These are phyloP conservation scores for Paraphaeosphaeria minitans DNA, from an alignment of 2,329 filamentous ascomycete species.

Conservation along the genomic window DNA sequence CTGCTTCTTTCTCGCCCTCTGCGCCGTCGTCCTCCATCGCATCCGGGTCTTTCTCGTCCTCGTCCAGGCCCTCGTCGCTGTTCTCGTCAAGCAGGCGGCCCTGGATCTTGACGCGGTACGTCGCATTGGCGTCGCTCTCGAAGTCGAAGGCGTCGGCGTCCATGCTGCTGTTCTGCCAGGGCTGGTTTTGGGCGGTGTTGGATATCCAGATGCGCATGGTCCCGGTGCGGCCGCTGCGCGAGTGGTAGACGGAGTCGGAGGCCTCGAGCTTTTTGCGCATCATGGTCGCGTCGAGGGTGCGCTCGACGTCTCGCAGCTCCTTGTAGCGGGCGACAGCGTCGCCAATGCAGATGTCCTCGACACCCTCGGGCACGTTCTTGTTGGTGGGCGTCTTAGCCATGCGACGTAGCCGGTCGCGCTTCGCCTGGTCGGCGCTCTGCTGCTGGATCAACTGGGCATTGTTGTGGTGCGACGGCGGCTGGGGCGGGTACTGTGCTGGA, in stretches of 20 bases:
- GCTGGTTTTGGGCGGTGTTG: conserved; percentile 92
- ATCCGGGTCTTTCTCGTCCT: conserved; percentile 51
- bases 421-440: conserved; percentile 53
- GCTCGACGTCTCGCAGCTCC: conserved; percentile 83
- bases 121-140: conserved; percentile 74
- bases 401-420: conserved; percentile 73
- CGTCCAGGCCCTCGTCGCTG: conserved; percentile 36
- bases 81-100: conserved; percentile 73
- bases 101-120: conserved; percentile 90
- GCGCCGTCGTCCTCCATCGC: conserved; percentile 66
- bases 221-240: conserved; percentile 77
- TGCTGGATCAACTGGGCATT: conserved; percentile 46
- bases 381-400: conserved; percentile 90
- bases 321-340: conserved; percentile 83
- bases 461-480: conserved; percentile 47
- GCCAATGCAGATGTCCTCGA: conserved; percentile 78
- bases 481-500: conserved; percentile 57
- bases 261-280: conserved; percentile 93
- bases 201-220: conserved; percentile 93
- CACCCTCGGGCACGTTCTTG: conserved; percentile 88
- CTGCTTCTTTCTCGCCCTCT: conserved; percentile 27
- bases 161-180: conserved; percentile 78
- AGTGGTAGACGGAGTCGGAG: conserved; percentile 76
- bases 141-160: conserved; percentile 82
- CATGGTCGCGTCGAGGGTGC: conserved; percentile 87